Evolutionary conservation across 2,329 filamentous ascomycete species (phyloP).

Genomic region (Aspergillus tamarii): DNA sequence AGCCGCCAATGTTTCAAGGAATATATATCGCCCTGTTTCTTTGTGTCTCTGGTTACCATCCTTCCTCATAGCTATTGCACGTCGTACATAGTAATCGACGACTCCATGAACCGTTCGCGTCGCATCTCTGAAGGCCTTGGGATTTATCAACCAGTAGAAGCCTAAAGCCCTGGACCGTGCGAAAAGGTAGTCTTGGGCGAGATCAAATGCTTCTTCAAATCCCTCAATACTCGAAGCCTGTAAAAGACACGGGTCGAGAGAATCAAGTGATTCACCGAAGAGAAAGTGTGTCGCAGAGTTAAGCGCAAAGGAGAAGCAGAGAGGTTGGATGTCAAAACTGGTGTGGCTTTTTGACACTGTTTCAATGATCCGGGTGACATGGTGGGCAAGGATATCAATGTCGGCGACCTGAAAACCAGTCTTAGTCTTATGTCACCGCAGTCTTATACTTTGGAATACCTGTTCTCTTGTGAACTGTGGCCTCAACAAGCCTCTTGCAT

Average conservation of each 20-base stretch:
- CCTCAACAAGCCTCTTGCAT: neutral
- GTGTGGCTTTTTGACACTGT: neutral
- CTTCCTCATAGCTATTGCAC: neutral
- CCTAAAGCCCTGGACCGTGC: neutral
- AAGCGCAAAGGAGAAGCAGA: neutral
- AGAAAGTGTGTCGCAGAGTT: neutral
- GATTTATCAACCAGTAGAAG: neutral
- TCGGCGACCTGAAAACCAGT: no score
- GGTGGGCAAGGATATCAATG: no score
- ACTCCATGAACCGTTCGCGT: neutral
- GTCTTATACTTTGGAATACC: neutral
- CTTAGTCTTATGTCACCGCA: no score
- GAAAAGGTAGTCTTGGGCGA: neutral
- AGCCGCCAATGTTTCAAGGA: neutral
- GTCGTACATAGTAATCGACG: neutral
- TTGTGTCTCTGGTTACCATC: neutral
- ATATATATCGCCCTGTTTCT: neutral
- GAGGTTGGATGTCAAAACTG: neutral
- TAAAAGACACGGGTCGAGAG: neutral
- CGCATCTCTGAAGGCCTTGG: neutral
- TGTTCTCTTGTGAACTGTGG: neutral
- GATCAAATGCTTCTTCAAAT: neutral
- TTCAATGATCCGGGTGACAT: no score
- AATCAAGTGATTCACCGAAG: neutral
- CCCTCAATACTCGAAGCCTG: neutral